Evolutionary conservation across 2,329 filamentous ascomycete species (phyloP).

Genomic region (Calonectria pteridis): DNA sequence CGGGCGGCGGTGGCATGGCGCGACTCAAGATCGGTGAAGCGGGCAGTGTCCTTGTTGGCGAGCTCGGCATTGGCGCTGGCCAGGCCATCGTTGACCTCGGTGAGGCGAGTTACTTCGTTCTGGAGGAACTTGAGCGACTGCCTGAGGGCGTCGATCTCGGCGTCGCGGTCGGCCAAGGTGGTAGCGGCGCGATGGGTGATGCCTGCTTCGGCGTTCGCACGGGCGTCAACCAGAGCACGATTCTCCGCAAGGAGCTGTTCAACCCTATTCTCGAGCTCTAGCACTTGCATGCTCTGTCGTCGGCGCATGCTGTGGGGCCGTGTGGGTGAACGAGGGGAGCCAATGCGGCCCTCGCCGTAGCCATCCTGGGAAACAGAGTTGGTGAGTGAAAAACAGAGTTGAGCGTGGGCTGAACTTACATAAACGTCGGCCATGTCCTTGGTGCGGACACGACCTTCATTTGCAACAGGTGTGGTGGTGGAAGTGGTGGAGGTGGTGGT

Average conservation of each 20-base stretch:
- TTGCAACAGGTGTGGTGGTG: conserved; percentile 73
- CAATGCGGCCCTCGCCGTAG: conserved; percentile 87
- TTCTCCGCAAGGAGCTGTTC: conserved; percentile 91
- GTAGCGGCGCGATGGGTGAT: conserved; percentile 75
- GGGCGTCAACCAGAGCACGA: conserved; percentile 79
- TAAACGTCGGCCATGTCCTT: conserved; percentile 94
- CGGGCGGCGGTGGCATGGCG: conserved; percentile 75
- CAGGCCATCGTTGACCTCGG: conserved; percentile 85
- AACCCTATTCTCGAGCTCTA: conserved; percentile 89
- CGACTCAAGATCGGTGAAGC: conserved; percentile 75
- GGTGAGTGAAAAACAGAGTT: conserved; percentile 27
- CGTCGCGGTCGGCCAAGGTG: conserved; percentile 83
- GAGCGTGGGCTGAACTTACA: conserved; percentile 71
- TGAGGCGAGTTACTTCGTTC: conserved; percentile 83
- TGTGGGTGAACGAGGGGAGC: conserved; percentile 91
- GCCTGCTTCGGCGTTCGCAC: conserved; percentile 75
- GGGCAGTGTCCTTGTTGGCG: conserved; percentile 79
- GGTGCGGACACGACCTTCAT: conserved; percentile 87
- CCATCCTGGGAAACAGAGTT: conserved; percentile 76
- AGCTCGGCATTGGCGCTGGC: conserved; percentile 82
- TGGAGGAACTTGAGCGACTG: conserved; percentile 84
- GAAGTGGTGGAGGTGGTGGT: not conserved
- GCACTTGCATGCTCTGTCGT: conserved; percentile 95
- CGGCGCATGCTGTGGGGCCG: conserved; percentile 96
- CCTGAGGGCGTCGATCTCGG: conserved; percentile 86